A percentile compares a stretch with the other conserved stretches of the same genome.
Evolutionary conservation across 2,329 filamentous ascomycete species (phyloP).

Genomic region (Apiospora phragmitis): DNA sequence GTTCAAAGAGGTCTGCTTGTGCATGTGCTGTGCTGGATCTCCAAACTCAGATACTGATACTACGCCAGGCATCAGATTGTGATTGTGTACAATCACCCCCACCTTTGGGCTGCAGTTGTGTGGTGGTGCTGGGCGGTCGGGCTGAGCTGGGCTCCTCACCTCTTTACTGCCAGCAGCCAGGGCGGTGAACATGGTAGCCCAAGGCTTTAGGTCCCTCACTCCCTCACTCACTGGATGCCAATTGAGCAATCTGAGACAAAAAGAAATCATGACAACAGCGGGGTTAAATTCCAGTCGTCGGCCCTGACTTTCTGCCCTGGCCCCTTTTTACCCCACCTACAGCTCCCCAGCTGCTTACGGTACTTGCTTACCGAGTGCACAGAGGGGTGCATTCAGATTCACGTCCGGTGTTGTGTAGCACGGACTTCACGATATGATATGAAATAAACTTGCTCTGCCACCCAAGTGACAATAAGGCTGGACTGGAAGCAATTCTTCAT

Average conservation of each 20-base stretch:
- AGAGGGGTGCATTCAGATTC: background rate
- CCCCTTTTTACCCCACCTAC: background rate
- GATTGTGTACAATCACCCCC: conserved; percentile 5
- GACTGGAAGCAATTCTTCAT: background rate
- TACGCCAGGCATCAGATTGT: background rate
- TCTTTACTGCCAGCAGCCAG: conserved; percentile 4
- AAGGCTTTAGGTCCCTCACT: background rate
- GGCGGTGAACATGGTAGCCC: background rate
- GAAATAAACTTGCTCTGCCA: background rate
- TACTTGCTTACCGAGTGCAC: background rate
- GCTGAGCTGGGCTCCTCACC: background rate
- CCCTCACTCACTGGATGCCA: background rate
- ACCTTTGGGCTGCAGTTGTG: conserved; percentile 1
- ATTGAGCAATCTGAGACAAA: background rate
- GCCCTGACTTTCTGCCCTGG: background rate
- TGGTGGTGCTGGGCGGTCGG: background rate
- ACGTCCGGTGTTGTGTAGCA: background rate
- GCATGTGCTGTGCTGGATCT: conserved; percentile 7
- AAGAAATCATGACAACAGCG: background rate
- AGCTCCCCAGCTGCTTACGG: background rate
- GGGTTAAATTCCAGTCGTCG: background rate
- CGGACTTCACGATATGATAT: background rate
- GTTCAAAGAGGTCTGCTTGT: background rate
- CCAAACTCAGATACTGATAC: background rate
- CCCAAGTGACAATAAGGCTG: no score